Conservation (phyloP, 1,284 basidiomycete species). For the Singerocomus rubriflavus region DNA sequence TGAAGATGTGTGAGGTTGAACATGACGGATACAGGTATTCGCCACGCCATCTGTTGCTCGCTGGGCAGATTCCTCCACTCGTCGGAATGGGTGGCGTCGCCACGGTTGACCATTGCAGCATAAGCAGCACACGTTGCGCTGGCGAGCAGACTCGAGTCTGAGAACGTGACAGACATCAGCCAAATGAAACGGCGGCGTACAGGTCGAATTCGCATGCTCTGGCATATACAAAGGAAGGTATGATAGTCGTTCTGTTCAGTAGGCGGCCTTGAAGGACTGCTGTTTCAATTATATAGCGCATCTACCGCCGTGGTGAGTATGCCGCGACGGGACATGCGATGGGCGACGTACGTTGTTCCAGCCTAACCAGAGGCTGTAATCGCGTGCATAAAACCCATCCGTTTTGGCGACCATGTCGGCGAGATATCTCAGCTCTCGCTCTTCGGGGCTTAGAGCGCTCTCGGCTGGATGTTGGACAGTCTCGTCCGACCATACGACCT, state of each 20-base stretch:
- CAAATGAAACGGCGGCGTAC: constrained; percentile 16
- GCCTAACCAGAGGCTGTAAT: constrained; percentile 34
- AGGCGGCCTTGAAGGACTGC: constrained; percentile 38
- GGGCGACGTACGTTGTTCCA: constrained; percentile 33
- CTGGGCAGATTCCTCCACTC: constrained; percentile 42
- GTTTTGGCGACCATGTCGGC: constrained; percentile 27
- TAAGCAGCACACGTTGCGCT: constrained; percentile 35
- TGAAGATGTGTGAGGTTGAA: constrained; percentile 45
- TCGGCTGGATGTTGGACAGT: background rate
- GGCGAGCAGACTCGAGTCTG: background rate
- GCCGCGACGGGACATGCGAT: background rate
- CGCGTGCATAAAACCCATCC: constrained; percentile 34
- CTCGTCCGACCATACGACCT: constrained; percentile 20
- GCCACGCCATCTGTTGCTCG: constrained; percentile 42
- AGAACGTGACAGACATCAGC: background rate
- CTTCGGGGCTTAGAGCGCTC: background rate
- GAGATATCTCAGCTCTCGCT: constrained; percentile 18
- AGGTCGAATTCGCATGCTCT: constrained; percentile 39
- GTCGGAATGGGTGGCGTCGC: constrained; percentile 34
- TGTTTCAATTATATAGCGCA: constrained; percentile 40
- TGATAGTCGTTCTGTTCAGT: constrained; percentile 36
- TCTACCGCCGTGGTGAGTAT: constrained; percentile 21
- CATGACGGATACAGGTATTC: constrained; percentile 40
- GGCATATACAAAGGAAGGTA: constrained; percentile 42
- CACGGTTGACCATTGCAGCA: constrained; percentile 40